Evolutionary conservation across 2,329 filamentous ascomycete genomes (phyloP).

Genomic region (Paecilomyces formosus): DNA sequence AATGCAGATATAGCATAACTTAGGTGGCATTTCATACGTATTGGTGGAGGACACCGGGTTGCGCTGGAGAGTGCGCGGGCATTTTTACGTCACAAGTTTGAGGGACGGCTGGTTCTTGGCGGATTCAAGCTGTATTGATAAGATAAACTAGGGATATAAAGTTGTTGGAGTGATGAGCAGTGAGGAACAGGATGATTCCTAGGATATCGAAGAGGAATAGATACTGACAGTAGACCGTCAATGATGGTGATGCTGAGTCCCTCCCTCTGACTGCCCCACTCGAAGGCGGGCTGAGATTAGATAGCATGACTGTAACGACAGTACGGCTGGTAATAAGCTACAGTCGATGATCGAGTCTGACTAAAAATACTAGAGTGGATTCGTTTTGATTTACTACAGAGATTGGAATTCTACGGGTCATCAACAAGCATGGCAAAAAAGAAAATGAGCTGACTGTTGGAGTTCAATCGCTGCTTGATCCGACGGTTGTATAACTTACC

Average conservation of each 20-base stretch:
- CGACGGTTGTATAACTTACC: neutral
- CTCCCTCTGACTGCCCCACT: neutral
- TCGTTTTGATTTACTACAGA: too few relatives aligned
- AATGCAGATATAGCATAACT: neutral
- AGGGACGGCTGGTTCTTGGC: neutral
- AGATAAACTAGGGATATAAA: neutral
- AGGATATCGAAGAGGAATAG: neutral
- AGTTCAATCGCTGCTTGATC: neutral
- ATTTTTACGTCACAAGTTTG: neutral
- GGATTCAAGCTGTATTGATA: neutral
- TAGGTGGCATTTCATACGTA: slow-evolving; percentile 20
- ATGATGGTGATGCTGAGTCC: neutral
- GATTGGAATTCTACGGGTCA: too few relatives aligned
- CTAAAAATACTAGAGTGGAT: too few relatives aligned
- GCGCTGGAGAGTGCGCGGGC: neutral
- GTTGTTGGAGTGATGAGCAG: neutral
- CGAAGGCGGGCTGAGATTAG: neutral
- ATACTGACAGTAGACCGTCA: neutral
- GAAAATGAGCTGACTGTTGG: neutral
- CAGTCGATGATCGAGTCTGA: too few relatives aligned
- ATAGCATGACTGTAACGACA: neutral
- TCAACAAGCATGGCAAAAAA: too few relatives aligned
- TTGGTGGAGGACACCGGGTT: slow-evolving; percentile 27
- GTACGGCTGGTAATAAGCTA: neutral
- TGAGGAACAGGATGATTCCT: neutral